Evolutionary conservation across 2,329 filamentous ascomycete species (phyloP).

Genomic region (Trichophyton benhamiae): DNA sequence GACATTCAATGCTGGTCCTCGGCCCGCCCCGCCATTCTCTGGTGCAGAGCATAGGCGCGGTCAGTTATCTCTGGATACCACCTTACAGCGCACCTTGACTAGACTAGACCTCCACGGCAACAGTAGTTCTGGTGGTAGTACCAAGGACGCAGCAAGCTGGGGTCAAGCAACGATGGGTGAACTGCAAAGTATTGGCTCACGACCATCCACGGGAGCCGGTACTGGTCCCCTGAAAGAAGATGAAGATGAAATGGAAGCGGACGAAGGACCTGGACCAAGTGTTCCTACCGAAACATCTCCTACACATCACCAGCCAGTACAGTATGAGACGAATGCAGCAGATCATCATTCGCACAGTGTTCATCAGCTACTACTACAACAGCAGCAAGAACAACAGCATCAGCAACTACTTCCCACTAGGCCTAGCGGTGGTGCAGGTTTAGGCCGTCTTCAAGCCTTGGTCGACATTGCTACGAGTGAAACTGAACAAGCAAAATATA

Average conservation of each 20-base stretch:
- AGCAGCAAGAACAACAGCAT: conserved; percentile 10
- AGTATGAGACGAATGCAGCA: neutral
- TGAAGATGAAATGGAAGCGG: neutral
- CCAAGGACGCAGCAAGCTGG: conserved; percentile 30
- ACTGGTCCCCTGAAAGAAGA: neutral
- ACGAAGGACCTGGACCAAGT: neutral
- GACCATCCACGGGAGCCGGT: conserved; percentile 13
- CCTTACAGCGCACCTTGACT: conserved; percentile 33
- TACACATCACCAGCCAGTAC: neutral
- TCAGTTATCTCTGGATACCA: conserved; percentile 39
- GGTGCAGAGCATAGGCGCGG: conserved; percentile 34
- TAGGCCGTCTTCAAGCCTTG: conserved; percentile 39
- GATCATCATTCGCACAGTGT: no score
- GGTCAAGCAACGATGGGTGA: conserved; percentile 34
- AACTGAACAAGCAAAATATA: neutral
- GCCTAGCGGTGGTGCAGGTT: conserved; percentile 22
- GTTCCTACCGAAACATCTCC: neutral
- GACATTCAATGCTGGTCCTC: conserved; percentile 24
- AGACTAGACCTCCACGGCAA: conserved; percentile 32
- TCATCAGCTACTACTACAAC: no score
- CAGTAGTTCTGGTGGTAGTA: conserved; percentile 9
- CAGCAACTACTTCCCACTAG: conserved; percentile 16
- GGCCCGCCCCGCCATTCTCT: conserved; percentile 32
- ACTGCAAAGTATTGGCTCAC: conserved; percentile 27
- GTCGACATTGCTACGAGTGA: conserved; percentile 39